These are phyloP conservation scores for Wallacemonas sp. DNA, from an alignment of 208 protist species.

Conservation along the genomic window DNA sequence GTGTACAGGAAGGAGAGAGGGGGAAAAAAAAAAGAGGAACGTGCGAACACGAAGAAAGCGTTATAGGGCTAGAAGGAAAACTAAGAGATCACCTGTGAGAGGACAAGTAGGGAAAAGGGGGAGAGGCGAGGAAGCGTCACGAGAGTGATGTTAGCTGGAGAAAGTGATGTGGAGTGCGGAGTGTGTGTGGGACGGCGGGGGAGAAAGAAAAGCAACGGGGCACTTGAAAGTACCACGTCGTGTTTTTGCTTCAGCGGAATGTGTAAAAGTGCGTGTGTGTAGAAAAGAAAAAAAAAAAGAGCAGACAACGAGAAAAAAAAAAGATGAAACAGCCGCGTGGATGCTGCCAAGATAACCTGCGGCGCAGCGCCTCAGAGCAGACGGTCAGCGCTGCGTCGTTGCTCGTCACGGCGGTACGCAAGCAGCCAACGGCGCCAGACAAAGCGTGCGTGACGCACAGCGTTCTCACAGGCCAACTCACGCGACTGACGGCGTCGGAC, in stretches of 20 bases:
- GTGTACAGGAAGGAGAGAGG: not conserved
- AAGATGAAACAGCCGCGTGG: too few species aligned
- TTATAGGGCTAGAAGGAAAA: too few species aligned
- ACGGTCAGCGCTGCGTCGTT: conserved; percentile 2
- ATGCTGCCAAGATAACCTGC: too few species aligned
- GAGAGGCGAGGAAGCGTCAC: not conserved
- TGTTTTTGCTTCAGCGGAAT: too few species aligned
- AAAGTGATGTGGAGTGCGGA: conserved; percentile 1
- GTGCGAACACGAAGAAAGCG: too few species aligned
- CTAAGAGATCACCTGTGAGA: too few species aligned
- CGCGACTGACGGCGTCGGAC: conserved; percentile 18
- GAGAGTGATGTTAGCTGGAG: not conserved
- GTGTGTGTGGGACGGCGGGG: not conserved
- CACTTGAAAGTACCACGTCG: too few species aligned
- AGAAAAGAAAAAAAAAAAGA: conserved; percentile 1
- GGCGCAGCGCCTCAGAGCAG: too few species aligned
- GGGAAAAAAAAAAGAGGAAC: too few species aligned
- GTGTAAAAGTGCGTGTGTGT: not conserved
- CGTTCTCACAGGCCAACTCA: conserved; percentile 18
- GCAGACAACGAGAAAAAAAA: not conserved
- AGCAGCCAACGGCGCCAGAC: conserved; percentile 31
- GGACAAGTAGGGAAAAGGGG: conserved; percentile 3
- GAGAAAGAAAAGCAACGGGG: not conserved
- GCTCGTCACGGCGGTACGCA: conserved; percentile 6
- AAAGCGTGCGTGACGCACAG: conserved; percentile 14